Conservation (phyloP, 345 rosid species). For the Populus nigra region DNA sequence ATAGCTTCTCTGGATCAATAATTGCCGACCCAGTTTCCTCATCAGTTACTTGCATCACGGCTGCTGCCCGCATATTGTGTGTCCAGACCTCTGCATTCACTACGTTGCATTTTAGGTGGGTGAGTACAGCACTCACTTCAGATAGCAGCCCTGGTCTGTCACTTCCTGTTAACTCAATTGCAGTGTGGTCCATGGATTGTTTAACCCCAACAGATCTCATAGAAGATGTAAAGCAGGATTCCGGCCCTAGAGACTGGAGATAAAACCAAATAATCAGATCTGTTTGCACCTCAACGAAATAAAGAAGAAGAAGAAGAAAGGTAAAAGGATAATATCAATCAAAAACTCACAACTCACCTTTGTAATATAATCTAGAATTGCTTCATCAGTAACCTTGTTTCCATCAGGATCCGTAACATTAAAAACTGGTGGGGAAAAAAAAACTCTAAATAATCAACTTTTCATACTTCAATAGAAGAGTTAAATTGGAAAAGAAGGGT, state of each 20-base stretch:
- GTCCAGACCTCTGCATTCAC: constrained; percentile 92
- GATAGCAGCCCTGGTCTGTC: constrained; percentile 93
- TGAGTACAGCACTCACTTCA: constrained; percentile 81
- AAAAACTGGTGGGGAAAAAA: constrained; percentile 50
- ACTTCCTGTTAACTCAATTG: constrained; percentile 78
- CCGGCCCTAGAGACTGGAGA: constrained; percentile 76
- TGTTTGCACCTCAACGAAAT: neutral
- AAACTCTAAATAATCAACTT: constrained; percentile 9
- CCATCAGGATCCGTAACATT: constrained; percentile 87
- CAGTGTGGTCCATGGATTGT: constrained; percentile 64
- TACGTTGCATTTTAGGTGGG: constrained; percentile 78
- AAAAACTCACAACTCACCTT: constrained; percentile 47
- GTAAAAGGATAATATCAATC: neutral
- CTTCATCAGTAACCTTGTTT: constrained; percentile 73
- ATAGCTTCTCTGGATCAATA: constrained; percentile 58
- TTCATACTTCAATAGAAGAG: neutral
- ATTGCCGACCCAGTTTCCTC: constrained; percentile 63
- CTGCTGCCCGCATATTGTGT: constrained; percentile 85
- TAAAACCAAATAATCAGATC: constrained; percentile 14
- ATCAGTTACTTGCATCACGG: constrained; percentile 85
- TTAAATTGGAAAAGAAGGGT: neutral
- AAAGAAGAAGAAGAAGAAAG: neutral
- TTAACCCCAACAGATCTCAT: constrained; percentile 69
- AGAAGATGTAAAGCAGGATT: constrained; percentile 65
- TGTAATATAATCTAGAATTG: constrained; percentile 64